Evolutionary conservation across 345 rosid genomes (phyloP).

Genomic region (Theobroma cacao): DNA sequence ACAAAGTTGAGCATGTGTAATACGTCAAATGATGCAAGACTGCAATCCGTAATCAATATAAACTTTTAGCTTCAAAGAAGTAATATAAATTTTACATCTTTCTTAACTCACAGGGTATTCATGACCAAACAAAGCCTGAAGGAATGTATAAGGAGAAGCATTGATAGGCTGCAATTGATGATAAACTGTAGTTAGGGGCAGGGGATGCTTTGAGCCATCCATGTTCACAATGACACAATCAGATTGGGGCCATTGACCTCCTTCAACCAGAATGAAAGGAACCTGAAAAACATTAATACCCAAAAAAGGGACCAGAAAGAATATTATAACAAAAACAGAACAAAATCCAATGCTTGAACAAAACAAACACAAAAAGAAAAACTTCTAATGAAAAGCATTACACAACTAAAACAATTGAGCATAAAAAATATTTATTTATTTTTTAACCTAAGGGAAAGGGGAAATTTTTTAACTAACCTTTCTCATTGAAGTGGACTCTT

Average conservation of each 20-base stretch:
- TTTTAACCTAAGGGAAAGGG: no score
- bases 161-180: slow-evolving; percentile 67
- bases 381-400: not conserved
- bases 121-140: slow-evolving; percentile 81
- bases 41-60: not conserved
- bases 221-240: slow-evolving; percentile 61
- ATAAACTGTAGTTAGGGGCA: slow-evolving; percentile 84
- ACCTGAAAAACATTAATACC: slow-evolving; percentile 45
- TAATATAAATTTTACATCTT: not conserved
- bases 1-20: not conserved
- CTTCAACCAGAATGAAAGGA: slow-evolving; percentile 76
- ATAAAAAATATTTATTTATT: not conserved
- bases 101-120: slow-evolving; percentile 61
- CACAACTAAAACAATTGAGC: not conserved
- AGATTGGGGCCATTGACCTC: slow-evolving; percentile 39
- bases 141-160: slow-evolving; percentile 76
- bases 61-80: not conserved
- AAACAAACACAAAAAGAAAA: not conserved
- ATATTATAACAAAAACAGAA: not conserved
- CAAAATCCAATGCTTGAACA: slow-evolving; percentile 6
- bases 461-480: slow-evolving; percentile 36
- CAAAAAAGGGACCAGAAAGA: not conserved
- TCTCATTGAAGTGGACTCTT: slow-evolving; percentile 55
- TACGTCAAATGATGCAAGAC: not conserved
- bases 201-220: slow-evolving; percentile 71